A percentile compares a stretch with the other conserved stretches of the same genome.
These are phyloP conservation scores for Rhizophora apiculata DNA, from an alignment of 345 rosid genomes.

Conservation along the genomic window DNA sequence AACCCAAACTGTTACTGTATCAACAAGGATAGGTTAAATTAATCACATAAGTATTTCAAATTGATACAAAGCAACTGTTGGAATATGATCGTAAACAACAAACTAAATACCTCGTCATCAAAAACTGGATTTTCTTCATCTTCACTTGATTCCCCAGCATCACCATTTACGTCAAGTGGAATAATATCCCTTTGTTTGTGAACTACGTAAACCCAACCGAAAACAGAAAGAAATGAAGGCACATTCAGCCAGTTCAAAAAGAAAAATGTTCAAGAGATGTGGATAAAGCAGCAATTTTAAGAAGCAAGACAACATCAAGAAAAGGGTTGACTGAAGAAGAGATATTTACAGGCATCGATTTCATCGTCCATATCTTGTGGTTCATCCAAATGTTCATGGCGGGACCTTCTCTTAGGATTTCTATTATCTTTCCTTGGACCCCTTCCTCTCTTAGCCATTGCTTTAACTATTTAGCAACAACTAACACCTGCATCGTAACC, in stretches of 20 bases:
- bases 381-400: constrained; percentile 26
- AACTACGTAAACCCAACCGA: constrained; percentile 39
- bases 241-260: not conserved
- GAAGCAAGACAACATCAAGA: not conserved
- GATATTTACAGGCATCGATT: constrained; percentile 59
- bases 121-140: constrained; percentile 74
- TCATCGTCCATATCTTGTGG: constrained; percentile 59
- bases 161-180: constrained; percentile 58
- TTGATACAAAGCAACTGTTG: not conserved
- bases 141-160: constrained; percentile 57
- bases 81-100: not conserved
- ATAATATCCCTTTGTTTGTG: constrained; percentile 82
- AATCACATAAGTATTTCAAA: not conserved
- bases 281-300: not conserved
- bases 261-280: not conserved
- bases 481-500: not conserved
- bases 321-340: not conserved
- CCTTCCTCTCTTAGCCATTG: constrained; percentile 64
- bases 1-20: not conserved
- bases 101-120: constrained; percentile 28
- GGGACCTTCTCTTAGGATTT: constrained; percentile 38
- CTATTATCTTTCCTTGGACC: constrained; percentile 38
- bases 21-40: not conserved
- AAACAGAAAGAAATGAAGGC: not conserved
- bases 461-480: constrained; percentile 1